Evolutionary conservation across 1,284 basidiomycete species (phyloP).

Genomic region (Omphalotus olearius): DNA sequence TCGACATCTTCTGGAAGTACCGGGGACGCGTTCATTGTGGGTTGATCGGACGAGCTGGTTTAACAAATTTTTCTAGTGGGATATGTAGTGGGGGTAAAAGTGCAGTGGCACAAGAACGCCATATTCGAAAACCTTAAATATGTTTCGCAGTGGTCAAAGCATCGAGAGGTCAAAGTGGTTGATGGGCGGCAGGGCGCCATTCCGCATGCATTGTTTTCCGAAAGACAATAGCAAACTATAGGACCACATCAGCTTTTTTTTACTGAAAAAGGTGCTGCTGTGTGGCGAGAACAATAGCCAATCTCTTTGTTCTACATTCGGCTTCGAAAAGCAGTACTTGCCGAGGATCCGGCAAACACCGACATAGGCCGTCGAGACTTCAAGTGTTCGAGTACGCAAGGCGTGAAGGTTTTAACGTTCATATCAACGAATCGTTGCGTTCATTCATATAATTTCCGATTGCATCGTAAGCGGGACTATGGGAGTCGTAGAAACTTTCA

Average conservation of each 20-base stretch:
- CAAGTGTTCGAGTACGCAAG: no score
- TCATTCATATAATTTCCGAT: no score
- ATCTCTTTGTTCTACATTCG: background rate
- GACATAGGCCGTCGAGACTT: no score
- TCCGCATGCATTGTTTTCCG: no score
- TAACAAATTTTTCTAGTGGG: background rate
- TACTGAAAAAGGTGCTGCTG: background rate
- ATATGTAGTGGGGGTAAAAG: background rate
- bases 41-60: no score
- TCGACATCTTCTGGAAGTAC: background rate
- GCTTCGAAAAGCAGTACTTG: no score
- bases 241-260: background rate
- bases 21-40: conserved; percentile 1
- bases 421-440: no score
- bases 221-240: no score
- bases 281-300: conserved; percentile 2
- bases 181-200: background rate
- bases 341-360: no score
- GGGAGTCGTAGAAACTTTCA: no score
- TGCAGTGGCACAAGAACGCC: background rate
- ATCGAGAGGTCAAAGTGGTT: background rate
- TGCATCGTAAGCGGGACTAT: no score
- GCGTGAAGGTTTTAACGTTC: no score
- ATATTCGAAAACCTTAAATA: background rate
- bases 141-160: background rate